Evolutionary conservation across 1,284 basidiomycete genomes (phyloP), one percentile per base, ranked within the genome.

Genomic region (Leccinum huronense): DNA sequence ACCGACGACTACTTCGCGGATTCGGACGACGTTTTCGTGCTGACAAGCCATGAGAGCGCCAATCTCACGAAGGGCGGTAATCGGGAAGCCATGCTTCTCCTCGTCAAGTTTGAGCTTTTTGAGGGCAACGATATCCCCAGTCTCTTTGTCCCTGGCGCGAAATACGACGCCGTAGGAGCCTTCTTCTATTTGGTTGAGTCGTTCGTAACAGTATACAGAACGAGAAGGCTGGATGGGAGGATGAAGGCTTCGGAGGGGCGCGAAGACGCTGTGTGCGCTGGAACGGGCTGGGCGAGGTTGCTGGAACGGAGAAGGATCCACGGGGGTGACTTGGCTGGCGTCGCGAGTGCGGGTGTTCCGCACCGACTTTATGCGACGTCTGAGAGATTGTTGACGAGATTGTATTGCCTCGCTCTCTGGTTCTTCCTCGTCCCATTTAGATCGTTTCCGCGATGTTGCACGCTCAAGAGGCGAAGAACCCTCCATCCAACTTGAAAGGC

Each of bases 71-170:
- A 99, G 78, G 16, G 94, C 94, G 3, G 97, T 99, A 69, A 99
- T 99, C 1, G 97, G 97, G 74, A 99, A 99, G 0, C 97, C 97
- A 67, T 96, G 90, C 76, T 95, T 97, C 80, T 98, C 96, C 75
- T 98, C 94, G 68, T 98, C 96, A 65, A 99, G 86, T 79, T 99
- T 99, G 67, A 99, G 84, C 78, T 97, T 98, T 80, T 99, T 99
- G 67, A 99, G 79, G 9, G 97, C 97, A 13, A 99, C 97, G 38
- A 97, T 92, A 66, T 96, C 94, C 7, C 94, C 94, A 0, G 95
- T 95, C 72, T 93, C 84, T 75, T 94, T 97, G 79, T 98, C 95
- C 67, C 88, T 84, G 7, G 97, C 97, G 23, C 97, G 90, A 71
- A 95, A 99, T 13, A 99, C 97, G 54, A 99, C 88, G 16, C 97